Base-by-base conservation (phyloP, 108 stramenopile species). In the Epithemia pelagica region DNA sequence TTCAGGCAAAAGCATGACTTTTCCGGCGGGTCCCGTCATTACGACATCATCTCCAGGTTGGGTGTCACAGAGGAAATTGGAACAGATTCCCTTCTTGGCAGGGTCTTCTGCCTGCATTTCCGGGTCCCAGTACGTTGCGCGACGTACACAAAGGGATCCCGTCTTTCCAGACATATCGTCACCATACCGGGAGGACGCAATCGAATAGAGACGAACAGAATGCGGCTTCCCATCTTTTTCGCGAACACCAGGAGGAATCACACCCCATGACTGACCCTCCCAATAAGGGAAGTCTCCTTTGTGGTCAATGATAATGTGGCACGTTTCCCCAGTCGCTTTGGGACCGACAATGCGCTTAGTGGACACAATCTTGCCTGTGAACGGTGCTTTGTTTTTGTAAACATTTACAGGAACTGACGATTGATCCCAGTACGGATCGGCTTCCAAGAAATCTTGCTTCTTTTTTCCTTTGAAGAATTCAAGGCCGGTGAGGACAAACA, bases 1-100 rank as follows among this genome's bases (percentile, higher is more conserved):
- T 80, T 98, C 97, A 51, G 97, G 97, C 91, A 98, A 76, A 64
- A 98, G 93, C 97, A 98, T 98, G 31, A 98, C 97, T 78, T 98
- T 98, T 32, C 97, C 97, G 33, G 94, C 87, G 28, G 97, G 97
- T 59, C 97, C 97, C 51, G 96, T 95, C 92, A 96, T 91, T 58
- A 59, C 57, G 29, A 96, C 74, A 65, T 94, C 89, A 57, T 79
- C 85, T n/a, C 97, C 97, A 30, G 97, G 90, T 26, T 79, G 54
- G 70, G 96, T 83, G 65, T 98, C 97, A 70, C 97, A 98, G 46
- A 98, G 80, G 85, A 89, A 98, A 91, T 98, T 98, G 83, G 95
- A 96, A 90, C 96, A 98, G 69, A 98, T 80, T 23, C 97, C 97
- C 85, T 98, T 98, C 90, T 98, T 98, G 54, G 95, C 91, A 23